These are phyloP conservation scores for Suhomyces wounanorum DNA, from an alignment of 1,139 yeast genomes.

Conservation along the genomic window DNA sequence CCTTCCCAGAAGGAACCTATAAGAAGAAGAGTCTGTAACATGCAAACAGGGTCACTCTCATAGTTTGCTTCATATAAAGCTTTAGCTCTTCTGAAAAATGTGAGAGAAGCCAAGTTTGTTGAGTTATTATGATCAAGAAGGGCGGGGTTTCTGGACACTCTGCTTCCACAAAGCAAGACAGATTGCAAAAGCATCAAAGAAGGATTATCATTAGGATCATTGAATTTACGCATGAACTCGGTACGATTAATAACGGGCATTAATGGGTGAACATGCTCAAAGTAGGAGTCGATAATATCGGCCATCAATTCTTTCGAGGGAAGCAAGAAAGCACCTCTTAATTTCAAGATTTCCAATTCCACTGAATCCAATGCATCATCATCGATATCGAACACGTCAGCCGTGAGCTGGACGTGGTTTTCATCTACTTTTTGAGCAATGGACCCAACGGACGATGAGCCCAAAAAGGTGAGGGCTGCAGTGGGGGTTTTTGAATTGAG, in stretches of 20 bases:
- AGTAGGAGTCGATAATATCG: constrained; percentile 63
- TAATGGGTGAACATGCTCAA: constrained; percentile 66
- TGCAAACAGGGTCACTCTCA: constrained; percentile 68
- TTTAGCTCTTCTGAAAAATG: constrained; percentile 77
- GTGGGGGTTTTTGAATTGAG: constrained; percentile 25
- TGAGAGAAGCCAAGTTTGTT: constrained; percentile 57
- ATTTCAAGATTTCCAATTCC: constrained; percentile 65
- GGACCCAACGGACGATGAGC: constrained; percentile 42
- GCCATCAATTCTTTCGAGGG: constrained; percentile 65
- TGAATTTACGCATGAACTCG: constrained; percentile 57
- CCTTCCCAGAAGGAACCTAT: constrained; percentile 79
- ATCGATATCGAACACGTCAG: constrained; percentile 40
- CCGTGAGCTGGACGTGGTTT: constrained; percentile 45
- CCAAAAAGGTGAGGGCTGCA: constrained; percentile 39
- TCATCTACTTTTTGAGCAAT: constrained; percentile 48
- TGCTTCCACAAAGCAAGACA: constrained; percentile 67
- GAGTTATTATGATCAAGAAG: constrained; percentile 60
- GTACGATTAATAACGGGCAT: constrained; percentile 72
- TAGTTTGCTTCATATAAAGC: constrained; percentile 73
- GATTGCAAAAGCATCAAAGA: constrained; percentile 70
- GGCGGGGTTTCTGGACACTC: constrained; percentile 59
- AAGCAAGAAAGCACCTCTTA: constrained; percentile 70
- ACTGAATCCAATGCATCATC: constrained; percentile 57
- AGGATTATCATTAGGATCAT: constrained; percentile 65
- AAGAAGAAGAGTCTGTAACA: constrained; percentile 65